Evolutionary conservation across 257 asterid species (phyloP).

Genomic region (Vinca minor): DNA sequence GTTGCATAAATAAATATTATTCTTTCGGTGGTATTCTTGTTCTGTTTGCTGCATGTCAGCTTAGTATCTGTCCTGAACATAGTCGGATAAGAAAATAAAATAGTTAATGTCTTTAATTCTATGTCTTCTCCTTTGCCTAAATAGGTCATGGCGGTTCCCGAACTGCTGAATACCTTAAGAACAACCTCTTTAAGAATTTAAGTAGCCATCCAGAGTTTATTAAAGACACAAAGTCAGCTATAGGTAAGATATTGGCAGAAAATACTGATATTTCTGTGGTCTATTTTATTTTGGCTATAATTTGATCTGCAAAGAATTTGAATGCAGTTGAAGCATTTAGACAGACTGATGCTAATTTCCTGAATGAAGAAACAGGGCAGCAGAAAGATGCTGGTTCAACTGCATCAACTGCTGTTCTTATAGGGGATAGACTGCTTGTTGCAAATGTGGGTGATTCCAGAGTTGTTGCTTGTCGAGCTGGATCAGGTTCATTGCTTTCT

Average conservation of each 20-base stretch:
- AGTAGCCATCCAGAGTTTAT: slow-evolving; percentile 61
- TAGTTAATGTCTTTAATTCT: background rate
- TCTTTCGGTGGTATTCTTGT: background rate
- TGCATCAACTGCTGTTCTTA: slow-evolving; percentile 68
- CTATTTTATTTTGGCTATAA: slow-evolving; percentile 8
- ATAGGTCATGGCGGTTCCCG: slow-evolving; percentile 79
- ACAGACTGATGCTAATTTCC: slow-evolving; percentile 63
- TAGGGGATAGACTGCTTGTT: slow-evolving; percentile 52
- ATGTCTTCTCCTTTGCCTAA: slow-evolving; percentile 9
- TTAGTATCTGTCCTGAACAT: background rate
- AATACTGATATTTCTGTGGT: background rate
- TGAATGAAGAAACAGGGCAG: slow-evolving; percentile 53
- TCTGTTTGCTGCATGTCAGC: background rate
- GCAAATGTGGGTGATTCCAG: slow-evolving; percentile 85
- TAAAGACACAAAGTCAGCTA: slow-evolving; percentile 60
- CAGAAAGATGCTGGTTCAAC: slow-evolving; percentile 82
- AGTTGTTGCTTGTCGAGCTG: slow-evolving; percentile 71
- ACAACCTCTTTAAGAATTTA: slow-evolving; percentile 60
- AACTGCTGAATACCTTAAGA: slow-evolving; percentile 72
- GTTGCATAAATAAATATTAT: background rate
- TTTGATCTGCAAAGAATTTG: slow-evolving; percentile 17
- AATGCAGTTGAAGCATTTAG: slow-evolving; percentile 59
- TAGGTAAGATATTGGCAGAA: slow-evolving; percentile 36
- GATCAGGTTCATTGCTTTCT: slow-evolving; percentile 47
- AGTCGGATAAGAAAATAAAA: background rate